Evolutionary conservation across 1,284 basidiomycete species (phyloP).

Genomic region (Ganoderma multipileum): DNA sequence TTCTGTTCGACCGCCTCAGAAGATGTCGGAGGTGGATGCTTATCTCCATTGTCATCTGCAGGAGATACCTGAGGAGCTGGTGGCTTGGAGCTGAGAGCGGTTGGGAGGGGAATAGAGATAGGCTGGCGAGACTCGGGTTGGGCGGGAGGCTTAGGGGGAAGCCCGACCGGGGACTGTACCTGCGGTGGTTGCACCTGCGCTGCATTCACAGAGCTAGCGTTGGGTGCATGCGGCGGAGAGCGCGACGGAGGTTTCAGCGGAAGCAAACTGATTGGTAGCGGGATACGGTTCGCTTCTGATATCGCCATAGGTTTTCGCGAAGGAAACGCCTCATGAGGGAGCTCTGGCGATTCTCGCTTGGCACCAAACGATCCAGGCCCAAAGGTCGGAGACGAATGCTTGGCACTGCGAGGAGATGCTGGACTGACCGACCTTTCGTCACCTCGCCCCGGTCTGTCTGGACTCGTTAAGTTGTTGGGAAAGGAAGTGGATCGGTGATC

Average conservation of each 20-base stretch:
- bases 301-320: constrained; percentile 11
- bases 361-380: constrained; percentile 4
- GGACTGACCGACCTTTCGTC: constrained; percentile 30
- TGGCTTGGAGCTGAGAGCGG: constrained; percentile 6
- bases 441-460: constrained; percentile 15
- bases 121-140: constrained; percentile 8
- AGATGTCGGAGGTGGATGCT: neutral
- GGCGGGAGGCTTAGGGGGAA: constrained; percentile 18
- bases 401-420: constrained; percentile 19
- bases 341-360: constrained; percentile 30
- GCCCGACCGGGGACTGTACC: constrained; percentile 5
- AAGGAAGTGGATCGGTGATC: constrained; percentile 8
- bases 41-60: neutral
- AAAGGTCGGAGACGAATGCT: constrained; percentile 20
- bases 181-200: neutral
- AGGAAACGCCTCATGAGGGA: constrained; percentile 22
- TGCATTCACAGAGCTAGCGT: constrained; percentile 13
- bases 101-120: constrained; percentile 8
- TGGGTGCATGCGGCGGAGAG: constrained; percentile 25
- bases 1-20: neutral
- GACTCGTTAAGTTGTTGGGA: constrained; percentile 15
- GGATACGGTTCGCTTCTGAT: neutral
- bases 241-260: constrained; percentile 15
- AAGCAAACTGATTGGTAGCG: neutral
- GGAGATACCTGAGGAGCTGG: constrained; percentile 11